These are phyloP conservation scores for Coemansia sp. DNA, from an alignment of 192 early-diverging fungal species.

Conservation along the genomic window DNA sequence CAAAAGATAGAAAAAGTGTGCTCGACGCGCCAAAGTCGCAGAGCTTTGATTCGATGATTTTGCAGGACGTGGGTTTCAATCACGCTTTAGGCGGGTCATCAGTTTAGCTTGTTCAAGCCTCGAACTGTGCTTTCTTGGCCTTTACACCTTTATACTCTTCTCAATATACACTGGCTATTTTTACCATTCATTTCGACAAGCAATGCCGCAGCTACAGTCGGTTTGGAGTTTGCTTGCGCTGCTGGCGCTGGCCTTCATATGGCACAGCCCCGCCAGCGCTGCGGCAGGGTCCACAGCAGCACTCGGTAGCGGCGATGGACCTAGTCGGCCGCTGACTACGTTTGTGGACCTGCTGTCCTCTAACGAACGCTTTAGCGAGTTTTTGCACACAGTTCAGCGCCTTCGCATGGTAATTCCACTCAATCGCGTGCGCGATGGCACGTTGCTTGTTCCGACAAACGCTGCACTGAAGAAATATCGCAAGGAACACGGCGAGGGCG, in stretches of 20 bases:
- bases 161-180: not conserved
- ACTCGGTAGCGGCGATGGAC: not conserved
- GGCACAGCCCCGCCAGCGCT: not conserved
- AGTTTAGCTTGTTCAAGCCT: not conserved
- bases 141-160: not conserved
- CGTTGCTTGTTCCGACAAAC: slow-evolving; percentile 61
- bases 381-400: slow-evolving; percentile 57
- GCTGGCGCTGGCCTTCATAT: not conserved
- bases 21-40: not conserved
- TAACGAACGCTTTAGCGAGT: slow-evolving; percentile 50
- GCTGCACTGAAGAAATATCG: slow-evolving; percentile 48
- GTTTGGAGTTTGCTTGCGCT: not conserved
- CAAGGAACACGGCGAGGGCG: slow-evolving; percentile 21
- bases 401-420: slow-evolving; percentile 56
- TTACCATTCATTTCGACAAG: slow-evolving; percentile 2
- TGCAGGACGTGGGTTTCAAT: not conserved
- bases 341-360: slow-evolving; percentile 62
- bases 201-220: slow-evolving; percentile 3
- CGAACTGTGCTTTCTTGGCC: not conserved
- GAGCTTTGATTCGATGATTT: slow-evolving; percentile 1
- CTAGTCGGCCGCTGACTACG: slow-evolving; percentile 12
- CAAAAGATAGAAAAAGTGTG: not conserved
- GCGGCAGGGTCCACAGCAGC: slow-evolving; percentile 2
- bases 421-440: slow-evolving; percentile 56
- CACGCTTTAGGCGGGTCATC: not conserved